A percentile compares a stretch with the other conserved stretches of the same genome.
These are phyloP conservation scores for Chlorella sp. DNA, from an alignment of 139 green algal genomes.

Conservation along the genomic window DNA sequence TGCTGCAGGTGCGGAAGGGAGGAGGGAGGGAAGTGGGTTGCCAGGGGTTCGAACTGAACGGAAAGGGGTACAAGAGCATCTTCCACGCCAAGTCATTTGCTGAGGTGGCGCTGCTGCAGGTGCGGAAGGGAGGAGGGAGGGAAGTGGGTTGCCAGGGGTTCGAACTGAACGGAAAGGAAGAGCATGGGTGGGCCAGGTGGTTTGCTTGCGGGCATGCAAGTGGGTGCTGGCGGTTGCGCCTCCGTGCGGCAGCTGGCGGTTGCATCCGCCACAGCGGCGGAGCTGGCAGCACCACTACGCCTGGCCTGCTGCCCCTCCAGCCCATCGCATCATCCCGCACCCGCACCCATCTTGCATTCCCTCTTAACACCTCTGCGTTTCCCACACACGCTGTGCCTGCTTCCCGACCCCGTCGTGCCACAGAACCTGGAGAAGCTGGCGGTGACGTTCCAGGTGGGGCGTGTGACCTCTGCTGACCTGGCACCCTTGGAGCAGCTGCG, in stretches of 20 bases:
- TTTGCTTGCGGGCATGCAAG: neutral
- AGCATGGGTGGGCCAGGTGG: too few relatives aligned
- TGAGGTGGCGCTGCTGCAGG: conserved; percentile 12
- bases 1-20: neutral
- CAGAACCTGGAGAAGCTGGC: conserved; percentile 31
- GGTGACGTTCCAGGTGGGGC: conserved; percentile 19
- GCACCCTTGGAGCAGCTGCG: conserved; percentile 8
- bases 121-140: neutral
- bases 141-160: too few relatives aligned
- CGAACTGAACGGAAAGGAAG: too few relatives aligned
- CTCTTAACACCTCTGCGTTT: neutral
- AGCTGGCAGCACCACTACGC: too few relatives aligned
- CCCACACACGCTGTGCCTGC: neutral
- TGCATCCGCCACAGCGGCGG: too few relatives aligned
- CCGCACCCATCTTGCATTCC: neutral
- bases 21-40: too few relatives aligned
- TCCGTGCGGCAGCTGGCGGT: too few relatives aligned
- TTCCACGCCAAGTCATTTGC: conserved; percentile 15
- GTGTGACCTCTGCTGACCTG: conserved; percentile 13
- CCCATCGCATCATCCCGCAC: too few relatives aligned
- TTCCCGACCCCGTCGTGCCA: neutral
- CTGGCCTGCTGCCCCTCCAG: too few relatives aligned
- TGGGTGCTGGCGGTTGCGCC: neutral
- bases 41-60: too few relatives aligned
- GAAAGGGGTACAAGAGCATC: too few relatives aligned